Conservation (phyloP, 768 basidiomycete species). For the Hebeloma cylindrosporum region DNA sequence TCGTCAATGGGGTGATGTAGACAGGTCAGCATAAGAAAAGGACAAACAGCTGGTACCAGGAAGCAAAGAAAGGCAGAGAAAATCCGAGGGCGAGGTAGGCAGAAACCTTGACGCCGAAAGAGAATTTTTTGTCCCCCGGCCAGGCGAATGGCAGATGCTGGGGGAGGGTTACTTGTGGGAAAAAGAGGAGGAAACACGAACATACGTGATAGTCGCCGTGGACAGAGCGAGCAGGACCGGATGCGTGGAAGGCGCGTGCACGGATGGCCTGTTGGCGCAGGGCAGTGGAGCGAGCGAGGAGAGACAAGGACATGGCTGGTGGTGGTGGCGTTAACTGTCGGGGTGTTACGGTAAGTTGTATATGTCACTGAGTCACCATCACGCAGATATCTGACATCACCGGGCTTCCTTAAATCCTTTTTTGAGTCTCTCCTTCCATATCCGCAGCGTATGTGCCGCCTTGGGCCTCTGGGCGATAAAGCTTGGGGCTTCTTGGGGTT, state of each 20-base stretch:
- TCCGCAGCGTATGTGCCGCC: too few species aligned
- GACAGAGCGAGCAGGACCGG: slow-evolving; percentile 43
- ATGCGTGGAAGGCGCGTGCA: slow-evolving; percentile 39
- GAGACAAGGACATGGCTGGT: slow-evolving; percentile 37
- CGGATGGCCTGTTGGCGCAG: slow-evolving; percentile 39
- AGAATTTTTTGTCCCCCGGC: slow-evolving; percentile 49
- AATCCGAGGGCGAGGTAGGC: slow-evolving; percentile 56
- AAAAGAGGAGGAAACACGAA: slow-evolving; percentile 7
- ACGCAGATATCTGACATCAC: too few species aligned
- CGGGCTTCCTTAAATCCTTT: too few species aligned
- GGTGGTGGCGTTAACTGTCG: background rate
- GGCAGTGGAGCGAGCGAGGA: slow-evolving; percentile 41
- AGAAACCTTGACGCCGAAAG: slow-evolving; percentile 49
- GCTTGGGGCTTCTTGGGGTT: too few species aligned
- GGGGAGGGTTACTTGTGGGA: slow-evolving; percentile 4
- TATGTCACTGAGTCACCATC: too few species aligned
- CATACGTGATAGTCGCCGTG: slow-evolving; percentile 62
- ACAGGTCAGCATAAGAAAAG: background rate
- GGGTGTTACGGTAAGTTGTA: slow-evolving; percentile 5
- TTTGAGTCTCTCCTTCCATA: too few species aligned
- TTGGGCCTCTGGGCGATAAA: background rate
- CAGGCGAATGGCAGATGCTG: slow-evolving; percentile 59
- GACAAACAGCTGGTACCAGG: slow-evolving; percentile 64
- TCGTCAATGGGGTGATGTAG: slow-evolving; percentile 4
- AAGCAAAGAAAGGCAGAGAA: slow-evolving; percentile 65